A percentile compares a stretch with the other conserved stretches of the same genome.
phyloP scores from a whole-genome alignment of 495 filamentous ascomycete genomes.

The Aspergillus conjunctus region DNA sequence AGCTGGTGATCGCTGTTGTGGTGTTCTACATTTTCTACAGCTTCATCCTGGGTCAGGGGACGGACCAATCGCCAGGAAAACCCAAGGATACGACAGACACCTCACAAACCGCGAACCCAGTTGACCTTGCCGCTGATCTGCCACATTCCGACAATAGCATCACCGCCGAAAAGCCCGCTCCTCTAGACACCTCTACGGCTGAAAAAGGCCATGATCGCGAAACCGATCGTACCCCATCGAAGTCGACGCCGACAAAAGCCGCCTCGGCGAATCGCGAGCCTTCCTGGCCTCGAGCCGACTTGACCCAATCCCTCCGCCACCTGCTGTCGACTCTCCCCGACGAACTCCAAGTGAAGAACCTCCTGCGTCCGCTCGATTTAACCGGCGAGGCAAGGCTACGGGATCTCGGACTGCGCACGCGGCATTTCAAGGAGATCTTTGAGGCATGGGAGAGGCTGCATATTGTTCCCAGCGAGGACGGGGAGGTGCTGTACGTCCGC shows the following conservation, averaged over 20 bases:
- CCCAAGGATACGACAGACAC: no score
- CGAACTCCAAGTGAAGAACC: slow-evolving; percentile 5
- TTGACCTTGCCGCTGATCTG: no score
- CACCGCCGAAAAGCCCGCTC: no score
- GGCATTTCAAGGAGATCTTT: slow-evolving; percentile 22
- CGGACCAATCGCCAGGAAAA: not conserved
- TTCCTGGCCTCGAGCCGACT: not conserved
- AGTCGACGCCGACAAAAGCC: not conserved
- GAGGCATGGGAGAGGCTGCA: slow-evolving; percentile 26
- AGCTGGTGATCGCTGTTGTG: not conserved
- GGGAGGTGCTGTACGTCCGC: slow-evolving; percentile 16
- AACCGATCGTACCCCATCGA: not conserved
- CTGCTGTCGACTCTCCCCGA: slow-evolving; percentile 14
- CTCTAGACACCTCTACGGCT: not conserved
- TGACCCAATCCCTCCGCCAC: not conserved
- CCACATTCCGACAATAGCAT: no score
- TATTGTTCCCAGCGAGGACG: slow-evolving; percentile 6
- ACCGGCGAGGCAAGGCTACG: slow-evolving; percentile 24
- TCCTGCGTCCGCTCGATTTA: slow-evolving; percentile 16
- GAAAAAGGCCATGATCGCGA: not conserved
- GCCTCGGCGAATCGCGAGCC: not conserved
- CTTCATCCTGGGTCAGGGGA: not conserved
- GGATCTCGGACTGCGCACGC: slow-evolving; percentile 26
- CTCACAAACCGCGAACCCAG: no score
- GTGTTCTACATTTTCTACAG: not conserved